Evolutionary conservation across 2,329 filamentous ascomycete species (phyloP).

Genomic region (Gaeumannomyces tritici): DNA sequence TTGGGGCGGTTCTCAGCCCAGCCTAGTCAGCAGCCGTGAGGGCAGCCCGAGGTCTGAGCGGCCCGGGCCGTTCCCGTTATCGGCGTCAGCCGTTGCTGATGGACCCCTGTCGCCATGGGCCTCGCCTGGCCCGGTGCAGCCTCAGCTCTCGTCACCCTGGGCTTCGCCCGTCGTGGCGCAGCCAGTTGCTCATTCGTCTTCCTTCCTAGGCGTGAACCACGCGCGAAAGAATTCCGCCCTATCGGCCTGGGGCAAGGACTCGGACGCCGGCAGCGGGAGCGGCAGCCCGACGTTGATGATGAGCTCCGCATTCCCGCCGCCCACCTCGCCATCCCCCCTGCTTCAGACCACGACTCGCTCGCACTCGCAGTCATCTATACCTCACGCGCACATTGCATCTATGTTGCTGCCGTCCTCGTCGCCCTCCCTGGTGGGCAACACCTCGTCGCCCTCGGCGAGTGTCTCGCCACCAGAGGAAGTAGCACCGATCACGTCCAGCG

Average conservation of each 20-base stretch:
- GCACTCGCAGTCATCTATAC: conserved; percentile 9
- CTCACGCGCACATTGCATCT: conserved; percentile 6
- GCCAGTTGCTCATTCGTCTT: conserved; percentile 3
- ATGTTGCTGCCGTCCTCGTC: conserved; percentile 12
- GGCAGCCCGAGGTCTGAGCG: conserved; percentile 34
- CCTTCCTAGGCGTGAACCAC: conserved; percentile 16
- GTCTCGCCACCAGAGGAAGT: neutral
- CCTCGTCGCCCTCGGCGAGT: neutral
- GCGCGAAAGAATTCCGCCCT: conserved; percentile 38
- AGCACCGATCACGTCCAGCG: no score
- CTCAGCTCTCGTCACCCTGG: neutral
- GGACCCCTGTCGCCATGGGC: conserved; percentile 4
- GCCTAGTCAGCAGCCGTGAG: conserved; percentile 51
- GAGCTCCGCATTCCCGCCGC: conserved; percentile 11
- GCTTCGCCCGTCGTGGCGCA: no score
- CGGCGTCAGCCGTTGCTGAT: conserved; percentile 21
- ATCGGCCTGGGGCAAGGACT: conserved; percentile 37
- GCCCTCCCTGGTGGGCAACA: conserved; percentile 6
- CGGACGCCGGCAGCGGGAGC: conserved; percentile 33
- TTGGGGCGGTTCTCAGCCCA: conserved; percentile 74
- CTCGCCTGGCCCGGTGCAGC: neutral
- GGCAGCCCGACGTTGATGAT: conserved; percentile 41
- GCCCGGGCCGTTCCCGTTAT: conserved; percentile 14
- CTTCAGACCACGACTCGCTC: conserved; percentile 8
- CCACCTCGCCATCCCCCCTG: conserved; percentile 7